Evolutionary conservation across 495 filamentous ascomycete genomes (phyloP), one percentile per base, ranked within the genome.

Genomic region (Xylaria flabelliformis): DNA sequence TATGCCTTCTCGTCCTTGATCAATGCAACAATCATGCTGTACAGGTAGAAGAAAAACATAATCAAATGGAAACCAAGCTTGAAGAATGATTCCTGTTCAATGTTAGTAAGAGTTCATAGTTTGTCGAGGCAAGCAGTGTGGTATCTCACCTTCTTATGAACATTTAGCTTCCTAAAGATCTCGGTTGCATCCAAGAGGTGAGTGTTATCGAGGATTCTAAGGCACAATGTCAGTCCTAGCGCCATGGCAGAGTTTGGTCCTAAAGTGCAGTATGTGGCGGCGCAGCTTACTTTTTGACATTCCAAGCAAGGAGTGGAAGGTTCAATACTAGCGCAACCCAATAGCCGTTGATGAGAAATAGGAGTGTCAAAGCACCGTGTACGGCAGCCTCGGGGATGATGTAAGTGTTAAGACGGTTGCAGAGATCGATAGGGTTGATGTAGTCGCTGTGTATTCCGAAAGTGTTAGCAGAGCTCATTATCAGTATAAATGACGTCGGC

Each of bases 41-140:
- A 99, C 34, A 99, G 90, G 85, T 99, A 99, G 90, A 98, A 99
- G 89, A 99, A 99, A 89, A 99, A 99, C 92, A 99, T 97, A 84
- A 98, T 81, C 50, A 99, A 90, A 82, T 98, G 96, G 89, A 99
- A 98, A 71, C 95, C 97, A 48, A 99, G 93, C 84, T 99, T 99
- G 85, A 97, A 91, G 83, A 99, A 98, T 7, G 95, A 98, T 90
- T 99, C 97, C 95, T 98, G 41, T 61, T 44, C 21, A 10, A 42
- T 64, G 24, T 71, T 64, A 64, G 61, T 32, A 12, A 32, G 1
- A 17, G 58, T 26, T 15, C 24, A 0, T 15, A 17, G 3, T 26
- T n/a, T 17, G 51, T 17, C 5, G 12, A 0, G 41, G 19, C 15
- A 29, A 24, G 56, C 9, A 19, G 3, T 46, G 17, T 4, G 24